Percentiles rank a stretch among this genome's conserved stretches.
Conservation (phyloP, 176 grass and related monocot genomes). For the Zoysia japonica region DNA sequence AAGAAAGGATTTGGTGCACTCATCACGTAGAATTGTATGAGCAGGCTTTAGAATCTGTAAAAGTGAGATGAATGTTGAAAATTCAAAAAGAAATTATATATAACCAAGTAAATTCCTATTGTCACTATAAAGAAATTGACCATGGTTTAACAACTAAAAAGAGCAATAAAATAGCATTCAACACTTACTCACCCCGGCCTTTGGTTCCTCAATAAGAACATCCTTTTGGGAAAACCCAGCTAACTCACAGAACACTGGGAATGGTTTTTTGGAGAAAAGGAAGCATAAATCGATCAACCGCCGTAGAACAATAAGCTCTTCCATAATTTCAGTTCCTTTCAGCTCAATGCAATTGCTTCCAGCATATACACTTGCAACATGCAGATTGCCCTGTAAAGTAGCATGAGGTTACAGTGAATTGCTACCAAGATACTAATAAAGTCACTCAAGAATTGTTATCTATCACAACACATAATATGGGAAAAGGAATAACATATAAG, state of each 20-base stretch:
- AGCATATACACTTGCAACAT: constrained; percentile 81
- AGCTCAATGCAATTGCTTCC: constrained; percentile 77
- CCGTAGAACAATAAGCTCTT: constrained; percentile 68
- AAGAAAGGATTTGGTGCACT: constrained; percentile 80
- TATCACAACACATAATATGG: neutral
- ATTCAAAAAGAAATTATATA: constrained; percentile 11
- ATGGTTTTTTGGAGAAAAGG: constrained; percentile 93
- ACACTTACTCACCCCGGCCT: constrained; percentile 84
- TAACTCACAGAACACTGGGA: constrained; percentile 72
- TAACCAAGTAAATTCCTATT: constrained; percentile 17
- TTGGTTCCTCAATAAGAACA: constrained; percentile 90
- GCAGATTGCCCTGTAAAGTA: constrained; percentile 67
- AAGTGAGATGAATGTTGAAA: constrained; percentile 19
- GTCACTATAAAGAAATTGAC: constrained; percentile 1
- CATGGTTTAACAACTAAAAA: constrained; percentile 17
- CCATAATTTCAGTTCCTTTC: constrained; percentile 67
- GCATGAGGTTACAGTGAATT: constrained; percentile 6
- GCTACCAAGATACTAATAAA: neutral
- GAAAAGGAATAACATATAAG: constrained; percentile 16
- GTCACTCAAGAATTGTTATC: neutral
- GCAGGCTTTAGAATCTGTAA: constrained; percentile 83
- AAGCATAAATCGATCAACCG: constrained; percentile 82
- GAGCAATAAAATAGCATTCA: constrained; percentile 32
- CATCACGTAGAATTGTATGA: constrained; percentile 84
- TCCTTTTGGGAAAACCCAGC: constrained; percentile 74